phyloP scores from a whole-genome alignment of 2,329 filamentous ascomycete species.

The Cryphonectria nitschkei region DNA sequence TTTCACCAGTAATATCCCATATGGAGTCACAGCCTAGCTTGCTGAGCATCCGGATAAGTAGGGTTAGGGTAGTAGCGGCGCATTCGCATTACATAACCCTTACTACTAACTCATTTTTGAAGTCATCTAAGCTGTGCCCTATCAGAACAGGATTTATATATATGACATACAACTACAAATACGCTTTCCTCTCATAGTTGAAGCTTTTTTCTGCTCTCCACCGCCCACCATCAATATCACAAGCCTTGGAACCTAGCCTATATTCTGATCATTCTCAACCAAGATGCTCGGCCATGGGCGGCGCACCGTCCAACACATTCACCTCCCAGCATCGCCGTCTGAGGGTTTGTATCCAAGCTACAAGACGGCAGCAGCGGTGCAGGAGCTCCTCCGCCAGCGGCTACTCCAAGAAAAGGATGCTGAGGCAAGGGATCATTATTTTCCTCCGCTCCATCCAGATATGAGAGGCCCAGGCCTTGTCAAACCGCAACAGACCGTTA shows the following conservation, averaged over 20 bases:
- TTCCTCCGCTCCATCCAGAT: neutral
- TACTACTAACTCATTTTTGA: too few species aligned
- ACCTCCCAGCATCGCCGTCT: slow-evolving; percentile 38
- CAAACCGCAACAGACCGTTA: slow-evolving; percentile 65
- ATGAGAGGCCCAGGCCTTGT: slow-evolving; percentile 42
- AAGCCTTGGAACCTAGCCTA: neutral
- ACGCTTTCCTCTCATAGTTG: too few species aligned
- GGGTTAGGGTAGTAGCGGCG: too few species aligned
- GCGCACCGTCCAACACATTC: slow-evolving; percentile 40
- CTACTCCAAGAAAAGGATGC: slow-evolving; percentile 63
- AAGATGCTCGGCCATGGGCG: slow-evolving; percentile 2
- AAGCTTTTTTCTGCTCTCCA: too few species aligned
- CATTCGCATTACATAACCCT: too few species aligned
- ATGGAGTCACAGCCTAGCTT: too few species aligned
- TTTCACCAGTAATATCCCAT: too few species aligned
- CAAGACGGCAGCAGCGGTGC: slow-evolving; percentile 42
- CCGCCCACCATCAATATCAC: too few species aligned
- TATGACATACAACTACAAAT: too few species aligned
- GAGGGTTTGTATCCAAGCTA: slow-evolving; percentile 40
- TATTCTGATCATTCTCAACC: neutral
- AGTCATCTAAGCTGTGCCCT: too few species aligned
- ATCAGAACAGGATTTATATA: too few species aligned
- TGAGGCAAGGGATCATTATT: neutral
- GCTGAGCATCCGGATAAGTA: too few species aligned
- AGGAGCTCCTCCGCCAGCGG: slow-evolving; percentile 45